Evolutionary conservation across 176 grass and related monocot species (phyloP).

Genomic region (Bothriochloa decipiens): DNA sequence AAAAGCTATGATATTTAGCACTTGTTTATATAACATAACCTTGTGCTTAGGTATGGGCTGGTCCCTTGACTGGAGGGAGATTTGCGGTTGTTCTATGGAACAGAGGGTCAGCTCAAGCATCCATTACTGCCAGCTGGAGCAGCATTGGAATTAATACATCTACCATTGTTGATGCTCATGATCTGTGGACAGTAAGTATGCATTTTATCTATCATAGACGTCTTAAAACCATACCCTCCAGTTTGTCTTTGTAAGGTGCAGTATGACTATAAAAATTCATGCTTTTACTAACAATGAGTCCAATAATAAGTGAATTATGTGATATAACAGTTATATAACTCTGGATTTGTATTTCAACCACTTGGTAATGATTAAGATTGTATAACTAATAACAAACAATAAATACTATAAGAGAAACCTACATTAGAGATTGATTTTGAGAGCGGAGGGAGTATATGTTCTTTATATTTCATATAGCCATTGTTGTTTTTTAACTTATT

Average conservation of each 20-base stretch:
- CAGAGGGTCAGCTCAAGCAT: slow-evolving; percentile 34
- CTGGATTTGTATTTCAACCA: neutral
- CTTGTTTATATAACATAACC: slow-evolving; percentile 8
- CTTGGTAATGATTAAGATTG: neutral
- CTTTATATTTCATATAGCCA: neutral
- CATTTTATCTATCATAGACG: slow-evolving; percentile 30
- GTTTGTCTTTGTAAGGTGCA: neutral
- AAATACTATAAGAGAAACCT: neutral
- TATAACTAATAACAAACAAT: neutral
- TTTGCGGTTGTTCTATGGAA: slow-evolving; percentile 63
- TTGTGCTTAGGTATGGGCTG: slow-evolving; percentile 57
- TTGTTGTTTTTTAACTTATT: neutral
- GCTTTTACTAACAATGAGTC: neutral
- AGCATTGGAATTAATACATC: slow-evolving; percentile 46
- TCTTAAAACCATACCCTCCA: neutral
- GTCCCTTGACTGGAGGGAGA: slow-evolving; percentile 44
- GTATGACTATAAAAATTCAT: neutral
- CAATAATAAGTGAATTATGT: neutral
- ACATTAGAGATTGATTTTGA: neutral
- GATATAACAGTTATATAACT: neutral
- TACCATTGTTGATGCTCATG: slow-evolving; percentile 44
- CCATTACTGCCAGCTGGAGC: slow-evolving; percentile 38
- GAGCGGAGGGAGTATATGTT: neutral
- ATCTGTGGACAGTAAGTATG: slow-evolving; percentile 58
- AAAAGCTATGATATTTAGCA: neutral